Percentiles rank a stretch among this genome's conserved stretches.
Conservation (phyloP, 352 stramenopile species). For the Pelagophyceae sp. region DNA sequence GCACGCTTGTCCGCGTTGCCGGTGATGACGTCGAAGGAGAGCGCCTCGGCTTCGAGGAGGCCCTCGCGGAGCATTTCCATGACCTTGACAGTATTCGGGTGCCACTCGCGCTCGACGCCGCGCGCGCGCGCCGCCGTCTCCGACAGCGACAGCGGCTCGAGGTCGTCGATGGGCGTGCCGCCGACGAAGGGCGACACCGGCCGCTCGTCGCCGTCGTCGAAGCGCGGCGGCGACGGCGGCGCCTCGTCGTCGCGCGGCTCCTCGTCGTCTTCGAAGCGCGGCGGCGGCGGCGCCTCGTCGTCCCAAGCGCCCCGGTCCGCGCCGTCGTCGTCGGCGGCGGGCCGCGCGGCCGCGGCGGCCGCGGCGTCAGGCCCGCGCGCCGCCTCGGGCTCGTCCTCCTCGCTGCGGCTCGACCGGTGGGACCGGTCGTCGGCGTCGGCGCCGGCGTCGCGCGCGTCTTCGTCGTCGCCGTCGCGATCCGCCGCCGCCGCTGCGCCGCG, state of each 20-base stretch:
- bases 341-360: background rate
- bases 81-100: constrained; percentile 92
- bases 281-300: background rate
- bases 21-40: constrained; percentile 6
- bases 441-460: background rate
- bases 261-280: background rate
- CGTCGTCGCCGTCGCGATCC: background rate
- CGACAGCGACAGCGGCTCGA: background rate
- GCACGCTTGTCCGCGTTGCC: background rate
- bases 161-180: background rate
- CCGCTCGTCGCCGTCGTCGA: background rate
- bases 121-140: background rate
- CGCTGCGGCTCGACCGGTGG: background rate
- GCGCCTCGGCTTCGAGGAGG: background rate
- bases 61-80: background rate
- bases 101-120: constrained; percentile 81
- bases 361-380: background rate
- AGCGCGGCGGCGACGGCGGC: background rate
- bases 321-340: background rate
- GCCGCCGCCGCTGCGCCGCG: too few species aligned
- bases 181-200: too few species aligned
- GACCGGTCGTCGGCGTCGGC: background rate
- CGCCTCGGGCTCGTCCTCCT: background rate
- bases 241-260: background rate
- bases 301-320: background rate